phyloP scores from a whole-genome alignment of 139 green algal species.

The Medakamo hakoo region DNA sequence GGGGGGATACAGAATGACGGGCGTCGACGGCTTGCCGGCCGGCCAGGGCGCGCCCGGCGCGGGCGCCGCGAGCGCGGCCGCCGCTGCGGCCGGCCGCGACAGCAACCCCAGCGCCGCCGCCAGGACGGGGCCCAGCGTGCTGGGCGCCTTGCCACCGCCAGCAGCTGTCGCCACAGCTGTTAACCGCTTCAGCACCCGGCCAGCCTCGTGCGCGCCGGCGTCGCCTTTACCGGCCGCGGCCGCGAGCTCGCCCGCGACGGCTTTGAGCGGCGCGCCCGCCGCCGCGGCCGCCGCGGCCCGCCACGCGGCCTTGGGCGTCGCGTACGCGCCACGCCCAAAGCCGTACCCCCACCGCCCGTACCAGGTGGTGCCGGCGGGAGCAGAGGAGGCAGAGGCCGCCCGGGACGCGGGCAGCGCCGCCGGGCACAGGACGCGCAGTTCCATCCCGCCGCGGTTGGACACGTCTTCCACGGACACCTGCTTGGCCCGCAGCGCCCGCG shows the following conservation, averaged over 20 bases:
- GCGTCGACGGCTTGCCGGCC: too few species aligned
- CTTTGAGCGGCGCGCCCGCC: background rate
- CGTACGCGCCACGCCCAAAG: conserved; percentile 76
- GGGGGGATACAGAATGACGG: too few species aligned
- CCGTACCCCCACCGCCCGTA: conserved; percentile 87
- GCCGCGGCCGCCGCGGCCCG: background rate
- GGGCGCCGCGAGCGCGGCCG: background rate
- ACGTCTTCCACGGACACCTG: conserved; percentile 80
- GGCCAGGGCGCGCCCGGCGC: too few species aligned
- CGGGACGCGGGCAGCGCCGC: conserved; percentile 56
- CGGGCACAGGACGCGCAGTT: conserved; percentile 74
- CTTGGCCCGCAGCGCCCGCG: conserved; percentile 45
- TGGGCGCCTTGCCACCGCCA: background rate
- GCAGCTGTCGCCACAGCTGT: background rate
- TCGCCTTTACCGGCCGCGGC: background rate
- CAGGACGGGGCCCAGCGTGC: background rate
- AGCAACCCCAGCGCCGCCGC: background rate
- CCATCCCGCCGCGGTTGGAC: conserved; percentile 76
- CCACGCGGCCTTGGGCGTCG: conserved; percentile 22
- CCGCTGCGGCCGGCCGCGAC: too few species aligned
- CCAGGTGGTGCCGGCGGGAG: conserved; percentile 9
- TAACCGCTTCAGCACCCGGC: background rate
- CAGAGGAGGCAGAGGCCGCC: conserved; percentile 6
- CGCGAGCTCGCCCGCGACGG: background rate
- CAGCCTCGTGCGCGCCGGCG: background rate